Conservation (phyloP, 2,329 filamentous ascomycete genomes). For the Botrytis hyacinthi region DNA sequence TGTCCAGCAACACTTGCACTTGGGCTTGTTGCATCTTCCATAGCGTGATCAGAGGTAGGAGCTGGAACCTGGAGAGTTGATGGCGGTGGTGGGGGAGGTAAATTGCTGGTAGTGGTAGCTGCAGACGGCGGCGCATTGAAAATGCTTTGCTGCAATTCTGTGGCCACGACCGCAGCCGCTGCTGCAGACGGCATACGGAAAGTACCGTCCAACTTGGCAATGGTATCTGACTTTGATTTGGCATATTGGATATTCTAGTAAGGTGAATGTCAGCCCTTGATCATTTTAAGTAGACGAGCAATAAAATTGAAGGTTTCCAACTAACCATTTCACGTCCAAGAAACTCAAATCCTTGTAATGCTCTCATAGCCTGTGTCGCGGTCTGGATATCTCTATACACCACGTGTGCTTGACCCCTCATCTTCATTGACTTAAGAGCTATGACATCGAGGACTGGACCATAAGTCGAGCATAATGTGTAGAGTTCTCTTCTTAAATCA, state of each 20-base stretch:
- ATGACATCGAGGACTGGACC: constrained; percentile 90
- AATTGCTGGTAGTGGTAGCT: constrained; percentile 41
- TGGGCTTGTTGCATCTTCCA: constrained; percentile 52
- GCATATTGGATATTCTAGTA: constrained; percentile 84
- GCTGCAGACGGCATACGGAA: constrained; percentile 67
- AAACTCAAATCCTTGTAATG: constrained; percentile 81
- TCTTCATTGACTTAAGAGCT: constrained; percentile 81
- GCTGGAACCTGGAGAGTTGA: constrained; percentile 47
- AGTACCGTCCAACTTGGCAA: constrained; percentile 89
- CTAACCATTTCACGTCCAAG: constrained; percentile 81
- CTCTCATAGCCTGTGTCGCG: constrained; percentile 91
- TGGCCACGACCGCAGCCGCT: constrained; percentile 59
- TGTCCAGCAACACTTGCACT: constrained; percentile 54
- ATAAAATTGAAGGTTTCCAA: constrained; percentile 25
- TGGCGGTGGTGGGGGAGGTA: constrained; percentile 44
- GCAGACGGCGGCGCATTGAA: constrained; percentile 66
- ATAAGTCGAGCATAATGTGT: constrained; percentile 92
- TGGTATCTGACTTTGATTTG: constrained; percentile 81
- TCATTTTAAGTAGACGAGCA: not conserved
- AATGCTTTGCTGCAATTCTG: constrained; percentile 75
- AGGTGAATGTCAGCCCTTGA: not conserved
- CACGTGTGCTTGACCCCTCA: constrained; percentile 94
- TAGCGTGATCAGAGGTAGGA: constrained; percentile 46
- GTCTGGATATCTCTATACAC: constrained; percentile 86
- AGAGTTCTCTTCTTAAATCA: constrained; percentile 82